Evolutionary conservation across 1,139 yeast species (phyloP), one percentile per base, ranked within the genome.

Genomic region (Kodamaea sp.): DNA sequence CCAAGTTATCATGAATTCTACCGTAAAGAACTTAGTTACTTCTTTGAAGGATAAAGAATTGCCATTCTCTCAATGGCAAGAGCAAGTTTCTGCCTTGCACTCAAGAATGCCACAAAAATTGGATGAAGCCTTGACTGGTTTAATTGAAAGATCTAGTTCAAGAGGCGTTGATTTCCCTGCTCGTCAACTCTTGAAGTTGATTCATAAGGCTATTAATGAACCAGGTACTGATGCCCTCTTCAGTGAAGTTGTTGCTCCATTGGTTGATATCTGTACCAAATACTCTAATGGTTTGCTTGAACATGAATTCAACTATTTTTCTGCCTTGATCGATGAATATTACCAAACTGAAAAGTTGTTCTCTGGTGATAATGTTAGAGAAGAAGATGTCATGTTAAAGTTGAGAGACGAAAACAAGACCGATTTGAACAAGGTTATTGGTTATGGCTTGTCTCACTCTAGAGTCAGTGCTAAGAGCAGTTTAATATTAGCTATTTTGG

Each of bases 401-500:
- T 73, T 94, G 47, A 84, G 98, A 65, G 97, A 92, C 53, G 92
- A 85, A 63, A 75, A 89, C 68, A 83, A 84, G 62, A 75, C 81
- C 37, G 86, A 86, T 47, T 75, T 90, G 60, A 70, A 74, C 38
- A 78, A 78, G 57, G 98, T 92, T 40, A 79, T 87, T 42, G 59
- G 68, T 43, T 75, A 78, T 42, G 88, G 84, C 25, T 74, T 90
- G 57, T 89, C 97, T 15, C 99, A 94, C 63, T 81, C 96, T 27
- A 81, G 96, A 60, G 94, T 90, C 28, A 85, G 94, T 42, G 89
- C 97, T 34, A 92, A 90, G 73, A 94, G 89, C 68, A 88, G 85
- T 59, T 78, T 94, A 60, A 74, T 92, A 37, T 73, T 87, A 55
- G 96, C 96, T 24, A 84, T 92, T 48, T 73, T 92, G 58, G 80